Conservation (phyloP, 2,329 filamentous ascomycete genomes). For the Emydomyces testavorans region DNA sequence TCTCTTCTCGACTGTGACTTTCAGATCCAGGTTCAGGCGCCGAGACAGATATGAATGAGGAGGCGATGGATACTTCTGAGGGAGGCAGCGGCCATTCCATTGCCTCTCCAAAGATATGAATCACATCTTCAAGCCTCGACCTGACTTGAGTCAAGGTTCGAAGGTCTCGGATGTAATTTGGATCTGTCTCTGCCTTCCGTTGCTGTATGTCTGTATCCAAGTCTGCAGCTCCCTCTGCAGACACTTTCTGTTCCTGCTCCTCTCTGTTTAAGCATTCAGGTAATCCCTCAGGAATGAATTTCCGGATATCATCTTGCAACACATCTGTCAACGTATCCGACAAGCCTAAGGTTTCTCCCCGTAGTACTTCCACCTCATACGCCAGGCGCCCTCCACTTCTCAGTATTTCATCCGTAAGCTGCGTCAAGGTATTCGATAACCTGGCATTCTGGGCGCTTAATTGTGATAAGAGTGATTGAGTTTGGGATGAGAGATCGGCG, state of each 20-base stretch:
- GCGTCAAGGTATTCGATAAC: constrained; percentile 67
- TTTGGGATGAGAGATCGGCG: constrained; percentile 65
- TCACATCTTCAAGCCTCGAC: constrained; percentile 72
- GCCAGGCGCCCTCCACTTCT: constrained; percentile 76
- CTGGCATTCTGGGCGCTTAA: constrained; percentile 80
- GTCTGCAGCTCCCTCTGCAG: constrained; percentile 5
- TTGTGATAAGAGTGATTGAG: constrained; percentile 74
- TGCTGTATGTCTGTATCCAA: neutral
- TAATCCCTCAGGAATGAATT: constrained; percentile 52
- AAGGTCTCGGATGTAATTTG: constrained; percentile 62
- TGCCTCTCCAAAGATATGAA: constrained; percentile 83
- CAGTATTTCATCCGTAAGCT: constrained; percentile 88
- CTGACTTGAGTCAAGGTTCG: constrained; percentile 75
- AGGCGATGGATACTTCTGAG: constrained; percentile 70
- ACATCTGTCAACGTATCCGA: constrained; percentile 65
- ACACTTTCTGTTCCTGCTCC: constrained; percentile 2
- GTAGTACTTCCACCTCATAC: constrained; percentile 85
- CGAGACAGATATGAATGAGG: constrained; percentile 80
- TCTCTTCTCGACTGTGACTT: constrained; percentile 65
- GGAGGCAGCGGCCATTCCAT: constrained; percentile 93
- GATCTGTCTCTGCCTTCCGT: constrained; percentile 34
- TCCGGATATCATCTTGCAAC: constrained; percentile 57
- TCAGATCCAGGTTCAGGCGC: constrained; percentile 61
- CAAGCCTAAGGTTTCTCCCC: constrained; percentile 75
- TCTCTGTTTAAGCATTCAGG: constrained; percentile 10